These are phyloP conservation scores for Pseudopyricularia cyperi DNA, from an alignment of 2,329 filamentous ascomycete species.

Conservation along the genomic window DNA sequence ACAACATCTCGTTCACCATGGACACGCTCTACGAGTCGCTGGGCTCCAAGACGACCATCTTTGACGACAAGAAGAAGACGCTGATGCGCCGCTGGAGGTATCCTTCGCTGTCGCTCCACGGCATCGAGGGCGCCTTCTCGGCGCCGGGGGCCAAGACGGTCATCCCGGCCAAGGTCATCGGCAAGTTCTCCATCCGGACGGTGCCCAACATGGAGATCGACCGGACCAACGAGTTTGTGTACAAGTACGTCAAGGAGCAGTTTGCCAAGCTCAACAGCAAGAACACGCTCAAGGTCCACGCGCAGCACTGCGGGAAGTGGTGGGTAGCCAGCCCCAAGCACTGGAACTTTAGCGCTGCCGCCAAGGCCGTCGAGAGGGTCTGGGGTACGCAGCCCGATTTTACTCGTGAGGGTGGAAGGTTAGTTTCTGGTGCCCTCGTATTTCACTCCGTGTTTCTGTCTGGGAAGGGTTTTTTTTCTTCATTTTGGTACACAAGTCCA, in stretches of 20 bases:
- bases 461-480: slow-evolving; percentile 1
- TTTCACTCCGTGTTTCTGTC: too few species aligned
- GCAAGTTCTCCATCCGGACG: slow-evolving; percentile 97
- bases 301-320: slow-evolving; percentile 93
- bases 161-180: slow-evolving; percentile 92
- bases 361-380: slow-evolving; percentile 91
- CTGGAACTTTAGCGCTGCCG: slow-evolving; percentile 94
- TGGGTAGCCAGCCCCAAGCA: slow-evolving; percentile 97
- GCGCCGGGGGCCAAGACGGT: slow-evolving; percentile 94
- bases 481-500: background rate
- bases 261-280: slow-evolving; percentile 85
- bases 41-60: slow-evolving; percentile 78
- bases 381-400: slow-evolving; percentile 91
- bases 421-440: too few species aligned
- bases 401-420: slow-evolving; percentile 88
- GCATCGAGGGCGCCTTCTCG: slow-evolving; percentile 88
- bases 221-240: slow-evolving; percentile 74
- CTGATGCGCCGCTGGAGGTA: slow-evolving; percentile 95
- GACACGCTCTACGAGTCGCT: slow-evolving; percentile 85
- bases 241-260: slow-evolving; percentile 68
- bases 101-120: slow-evolving; percentile 87
- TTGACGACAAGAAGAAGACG: slow-evolving; percentile 76
- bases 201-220: slow-evolving; percentile 96
- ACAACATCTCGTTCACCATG: slow-evolving; percentile 89
- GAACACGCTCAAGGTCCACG: slow-evolving; percentile 71